Base-by-base conservation (phyloP, 805 yeast species). In the Ogataea naganishii region DNA sequence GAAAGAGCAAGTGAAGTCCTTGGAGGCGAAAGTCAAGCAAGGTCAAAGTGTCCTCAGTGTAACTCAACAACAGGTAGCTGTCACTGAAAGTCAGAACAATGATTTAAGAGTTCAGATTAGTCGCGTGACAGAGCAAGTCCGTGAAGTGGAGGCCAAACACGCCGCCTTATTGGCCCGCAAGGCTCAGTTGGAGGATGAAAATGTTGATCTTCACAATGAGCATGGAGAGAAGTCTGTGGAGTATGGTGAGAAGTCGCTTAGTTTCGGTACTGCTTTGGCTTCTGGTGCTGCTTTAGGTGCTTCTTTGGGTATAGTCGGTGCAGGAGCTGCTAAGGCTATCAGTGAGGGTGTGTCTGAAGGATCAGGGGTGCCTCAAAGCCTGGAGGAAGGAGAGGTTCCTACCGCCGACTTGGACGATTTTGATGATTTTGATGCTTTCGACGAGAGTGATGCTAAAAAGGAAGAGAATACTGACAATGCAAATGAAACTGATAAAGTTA, bases 11-110 rank as follows among this genome's bases (percentile, higher is more conserved):
- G 48, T 80, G 20, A 75, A 67, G 26, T 56, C 62, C 24, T 62
- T 69, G 27, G 59, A 71, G 34, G 53, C 58, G 27, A 80, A 78
- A 32, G 65, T 72, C 14, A 70, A 69, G 38, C 79, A 77, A 43
- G 73, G 81, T 19, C 63, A 65, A 32, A 79, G 80, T 30, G 61
- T 80, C 41, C 63, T 68, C 14, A 68, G 78, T 25, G 83, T 84
- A 23, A 72, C 72, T 42, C 63, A 72, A 32, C 76, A 80, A 24
- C 95, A 86, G 49, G 64, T 79, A 28, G 77, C 72, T 23, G 73
- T 80, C 4, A 59, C 70, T n/a, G 66, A 80, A 39, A 61, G 62
- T 16, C 63, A 64, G 44, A 56, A 62, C 30, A 57, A 62, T 29
- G 67, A 64, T 23, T 37, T 56, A 22, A 42, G 32, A 27, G 10